Evolutionary conservation across 2,329 filamentous ascomycete genomes (phyloP).

Genomic region (Claviceps fusiformis): DNA sequence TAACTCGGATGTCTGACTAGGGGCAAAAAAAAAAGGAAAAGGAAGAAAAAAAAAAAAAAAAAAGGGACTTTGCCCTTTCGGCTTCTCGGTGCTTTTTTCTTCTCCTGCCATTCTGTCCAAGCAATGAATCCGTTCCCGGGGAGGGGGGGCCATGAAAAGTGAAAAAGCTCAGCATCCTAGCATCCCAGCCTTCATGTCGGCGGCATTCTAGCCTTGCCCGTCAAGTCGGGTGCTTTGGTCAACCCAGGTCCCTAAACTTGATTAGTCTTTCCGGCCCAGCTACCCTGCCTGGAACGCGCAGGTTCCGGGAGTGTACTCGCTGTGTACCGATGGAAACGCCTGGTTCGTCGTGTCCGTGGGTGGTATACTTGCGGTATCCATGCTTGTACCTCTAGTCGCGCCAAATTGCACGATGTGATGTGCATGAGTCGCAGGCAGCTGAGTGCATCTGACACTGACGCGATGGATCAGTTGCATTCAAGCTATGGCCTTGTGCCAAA

Average conservation of each 20-base stretch:
- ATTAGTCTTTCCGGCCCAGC: neutral
- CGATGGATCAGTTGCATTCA: conserved; percentile 1
- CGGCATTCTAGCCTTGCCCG: neutral
- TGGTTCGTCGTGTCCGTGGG: neutral
- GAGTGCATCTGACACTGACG: conserved; percentile 6
- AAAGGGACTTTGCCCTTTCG: too few relatives aligned
- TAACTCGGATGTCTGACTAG: too few relatives aligned
- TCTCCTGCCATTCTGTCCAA: neutral
- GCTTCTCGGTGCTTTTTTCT: neutral
- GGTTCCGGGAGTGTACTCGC: neutral
- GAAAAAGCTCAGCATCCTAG: neutral
- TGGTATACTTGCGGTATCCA: neutral
- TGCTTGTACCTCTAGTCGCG: neutral
- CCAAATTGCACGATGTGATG: conserved; percentile 3
- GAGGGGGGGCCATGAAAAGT: neutral
- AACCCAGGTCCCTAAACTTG: neutral
- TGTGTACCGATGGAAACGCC: neutral
- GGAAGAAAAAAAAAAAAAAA: too few relatives aligned
- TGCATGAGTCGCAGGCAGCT: conserved; percentile 6
- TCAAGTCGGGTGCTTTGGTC: neutral
- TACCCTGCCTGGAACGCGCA: neutral
- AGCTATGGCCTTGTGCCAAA: neutral
- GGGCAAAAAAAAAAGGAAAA: too few relatives aligned
- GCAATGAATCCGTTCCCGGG: neutral
- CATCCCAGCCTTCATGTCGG: neutral